These are phyloP conservation scores for Paxillus involutus DNA, from an alignment of 768 basidiomycete genomes.

Conservation along the genomic window DNA sequence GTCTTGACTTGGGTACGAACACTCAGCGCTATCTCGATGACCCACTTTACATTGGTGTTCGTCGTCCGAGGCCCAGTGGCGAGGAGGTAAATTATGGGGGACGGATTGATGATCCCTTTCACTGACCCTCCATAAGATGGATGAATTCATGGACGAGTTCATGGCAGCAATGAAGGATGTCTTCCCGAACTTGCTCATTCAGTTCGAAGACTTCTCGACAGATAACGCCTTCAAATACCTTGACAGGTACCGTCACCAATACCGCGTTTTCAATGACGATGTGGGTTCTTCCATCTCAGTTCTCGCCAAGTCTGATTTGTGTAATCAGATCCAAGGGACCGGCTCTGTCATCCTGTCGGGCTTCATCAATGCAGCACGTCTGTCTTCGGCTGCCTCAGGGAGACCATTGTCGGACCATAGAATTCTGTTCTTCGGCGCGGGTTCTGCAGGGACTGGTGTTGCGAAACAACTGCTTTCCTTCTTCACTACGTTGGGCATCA, in stretches of 20 bases:
- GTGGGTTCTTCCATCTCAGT: slow-evolving; percentile 36
- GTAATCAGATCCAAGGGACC: slow-evolving; percentile 63
- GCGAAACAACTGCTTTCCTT: slow-evolving; percentile 50
- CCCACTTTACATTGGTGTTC: slow-evolving; percentile 74
- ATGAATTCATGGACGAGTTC: slow-evolving; percentile 75
- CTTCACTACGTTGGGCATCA: slow-evolving; percentile 54
- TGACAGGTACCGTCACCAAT: slow-evolving; percentile 55
- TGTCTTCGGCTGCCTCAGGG: slow-evolving; percentile 49
- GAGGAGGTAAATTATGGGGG: slow-evolving; percentile 37
- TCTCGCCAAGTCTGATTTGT: slow-evolving; percentile 5
- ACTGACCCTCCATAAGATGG: slow-evolving; percentile 43
- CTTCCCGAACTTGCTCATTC: slow-evolving; percentile 69
- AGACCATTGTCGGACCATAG: slow-evolving; percentile 45
- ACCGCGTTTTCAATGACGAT: slow-evolving; percentile 73
- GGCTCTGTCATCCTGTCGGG: slow-evolving; percentile 76
- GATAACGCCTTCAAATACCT: slow-evolving; percentile 79
- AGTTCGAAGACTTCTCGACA: slow-evolving; percentile 77
- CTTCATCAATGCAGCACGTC: slow-evolving; percentile 69
- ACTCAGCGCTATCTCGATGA: slow-evolving; percentile 64
- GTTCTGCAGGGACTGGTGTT: slow-evolving; percentile 53
- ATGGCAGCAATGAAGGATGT: slow-evolving; percentile 65
- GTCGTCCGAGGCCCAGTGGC: slow-evolving; percentile 48
- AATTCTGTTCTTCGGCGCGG: slow-evolving; percentile 60
- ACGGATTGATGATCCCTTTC: not conserved
- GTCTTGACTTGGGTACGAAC: slow-evolving; percentile 77